Conservation (phyloP, 164 flowering plant species). For the Magnolia sinica region DNA sequence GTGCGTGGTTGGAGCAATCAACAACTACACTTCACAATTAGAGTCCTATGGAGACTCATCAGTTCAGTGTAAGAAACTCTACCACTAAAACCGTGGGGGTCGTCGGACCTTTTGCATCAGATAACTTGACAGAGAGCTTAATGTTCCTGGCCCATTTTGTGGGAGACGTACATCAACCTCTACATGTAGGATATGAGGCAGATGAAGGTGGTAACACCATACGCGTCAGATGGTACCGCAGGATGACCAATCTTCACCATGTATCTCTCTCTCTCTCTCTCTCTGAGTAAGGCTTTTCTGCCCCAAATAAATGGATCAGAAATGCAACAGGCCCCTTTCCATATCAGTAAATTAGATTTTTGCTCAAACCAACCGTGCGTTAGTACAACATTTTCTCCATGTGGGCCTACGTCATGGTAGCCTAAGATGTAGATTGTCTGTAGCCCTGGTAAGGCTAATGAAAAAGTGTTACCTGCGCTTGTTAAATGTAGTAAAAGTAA, state of each 20-base stretch:
- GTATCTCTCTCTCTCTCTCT: constrained; percentile 7
- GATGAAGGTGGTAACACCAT: constrained; percentile 9
- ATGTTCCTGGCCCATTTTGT: constrained; percentile 78
- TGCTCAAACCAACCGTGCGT: too few species aligned
- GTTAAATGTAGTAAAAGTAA: too few species aligned
- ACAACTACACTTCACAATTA: constrained; percentile 81
- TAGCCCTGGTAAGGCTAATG: too few species aligned
- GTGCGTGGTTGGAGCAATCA: constrained; percentile 78
- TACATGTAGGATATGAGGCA: constrained; percentile 3
- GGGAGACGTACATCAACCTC: constrained; percentile 72
- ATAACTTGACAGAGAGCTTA: constrained; percentile 78
- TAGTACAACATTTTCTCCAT: too few species aligned
- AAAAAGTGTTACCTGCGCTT: too few species aligned
- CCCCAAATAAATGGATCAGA: too few species aligned
- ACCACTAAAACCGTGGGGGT: neutral
- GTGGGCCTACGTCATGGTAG: too few species aligned
- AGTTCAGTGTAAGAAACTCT: constrained; percentile 11
- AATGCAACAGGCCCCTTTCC: too few species aligned
- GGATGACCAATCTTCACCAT: constrained; percentile 7
- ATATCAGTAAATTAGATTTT: too few species aligned
- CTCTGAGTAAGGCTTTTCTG: too few species aligned
- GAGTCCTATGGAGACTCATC: constrained; percentile 42
- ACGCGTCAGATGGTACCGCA: constrained; percentile 1
- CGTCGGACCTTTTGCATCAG: constrained; percentile 25
- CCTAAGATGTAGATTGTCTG: too few species aligned